Evolutionary conservation across 2,329 filamentous ascomycete genomes (phyloP).

Genomic region (Orbilia javanica): DNA sequence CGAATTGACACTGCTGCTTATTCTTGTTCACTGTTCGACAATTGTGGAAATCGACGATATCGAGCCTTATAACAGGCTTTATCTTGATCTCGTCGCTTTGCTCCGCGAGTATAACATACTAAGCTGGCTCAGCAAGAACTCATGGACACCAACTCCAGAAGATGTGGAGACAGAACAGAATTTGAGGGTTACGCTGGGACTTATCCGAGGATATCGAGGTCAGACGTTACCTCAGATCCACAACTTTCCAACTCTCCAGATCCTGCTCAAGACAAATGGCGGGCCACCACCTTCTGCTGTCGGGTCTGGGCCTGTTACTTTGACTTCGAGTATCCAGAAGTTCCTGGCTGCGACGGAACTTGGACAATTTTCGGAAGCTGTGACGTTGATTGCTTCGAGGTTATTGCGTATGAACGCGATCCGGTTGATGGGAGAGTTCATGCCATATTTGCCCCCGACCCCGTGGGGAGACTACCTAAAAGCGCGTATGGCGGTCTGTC

Average conservation of each 20-base stretch:
- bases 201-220: constrained; percentile 45
- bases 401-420: constrained; percentile 65
- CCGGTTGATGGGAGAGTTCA: constrained; percentile 73
- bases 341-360: constrained; percentile 61
- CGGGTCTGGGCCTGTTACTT: constrained; percentile 64
- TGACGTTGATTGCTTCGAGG: constrained; percentile 65
- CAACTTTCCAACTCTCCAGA: constrained; percentile 61
- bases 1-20: constrained; percentile 82
- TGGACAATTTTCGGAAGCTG: constrained; percentile 64
- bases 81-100: constrained; percentile 76
- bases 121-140: constrained; percentile 74
- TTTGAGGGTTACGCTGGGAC: constrained; percentile 57
- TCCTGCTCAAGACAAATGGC: constrained; percentile 71
- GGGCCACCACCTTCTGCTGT: constrained; percentile 74
- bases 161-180: constrained; percentile 58
- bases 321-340: constrained; percentile 65
- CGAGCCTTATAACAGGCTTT: constrained; percentile 72
- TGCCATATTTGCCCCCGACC: constrained; percentile 74
- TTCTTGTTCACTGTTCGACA: constrained; percentile 76
- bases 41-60: constrained; percentile 75
- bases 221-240: constrained; percentile 48
- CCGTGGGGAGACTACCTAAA: constrained; percentile 81
- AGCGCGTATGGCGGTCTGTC: constrained; percentile 77
- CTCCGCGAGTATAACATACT: constrained; percentile 81
- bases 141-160: constrained; percentile 67